These are phyloP conservation scores for Trichophyton simii DNA, from an alignment of 2,329 filamentous ascomycete genomes.

Conservation along the genomic window DNA sequence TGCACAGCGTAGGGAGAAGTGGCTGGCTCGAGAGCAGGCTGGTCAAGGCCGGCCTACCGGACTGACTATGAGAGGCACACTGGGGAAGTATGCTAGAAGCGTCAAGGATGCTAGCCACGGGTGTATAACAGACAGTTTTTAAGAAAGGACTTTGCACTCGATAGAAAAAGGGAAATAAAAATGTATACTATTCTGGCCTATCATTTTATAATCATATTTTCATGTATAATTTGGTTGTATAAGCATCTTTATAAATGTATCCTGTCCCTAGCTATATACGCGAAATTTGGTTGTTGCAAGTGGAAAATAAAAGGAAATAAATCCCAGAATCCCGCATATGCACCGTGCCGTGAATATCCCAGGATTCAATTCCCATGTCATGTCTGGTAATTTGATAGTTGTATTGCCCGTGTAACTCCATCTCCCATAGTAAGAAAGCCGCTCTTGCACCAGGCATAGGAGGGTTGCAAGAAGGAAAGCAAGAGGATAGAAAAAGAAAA, in stretches of 20 bases:
- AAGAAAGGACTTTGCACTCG: not conserved
- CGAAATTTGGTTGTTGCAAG: not conserved
- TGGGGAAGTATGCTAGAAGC: slow-evolving; percentile 54
- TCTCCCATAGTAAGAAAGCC: not conserved
- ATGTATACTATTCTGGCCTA: not conserved
- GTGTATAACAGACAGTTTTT: slow-evolving; percentile 33
- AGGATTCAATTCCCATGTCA: not conserved
- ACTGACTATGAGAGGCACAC: slow-evolving; percentile 49
- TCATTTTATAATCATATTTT: too few relatives aligned
- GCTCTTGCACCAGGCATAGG: not conserved
- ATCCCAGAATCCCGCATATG: not conserved
- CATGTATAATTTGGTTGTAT: not conserved
- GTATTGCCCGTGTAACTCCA: not conserved
- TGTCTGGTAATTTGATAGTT: not conserved
- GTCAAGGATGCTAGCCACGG: slow-evolving; percentile 38
- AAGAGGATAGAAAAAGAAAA: not conserved
- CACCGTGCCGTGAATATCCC: not conserved
- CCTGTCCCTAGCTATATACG: not conserved
- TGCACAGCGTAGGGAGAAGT: slow-evolving; percentile 43
- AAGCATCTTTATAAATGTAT: not conserved
- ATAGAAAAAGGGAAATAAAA: not conserved
- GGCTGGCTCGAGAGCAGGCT: slow-evolving; percentile 39
- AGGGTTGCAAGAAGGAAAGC: not conserved
- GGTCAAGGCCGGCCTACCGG: slow-evolving; percentile 39
- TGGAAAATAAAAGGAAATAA: not conserved